These are phyloP conservation scores for Fusarium sp. DNA, from an alignment of 2,329 filamentous ascomycete genomes.

Conservation along the genomic window DNA sequence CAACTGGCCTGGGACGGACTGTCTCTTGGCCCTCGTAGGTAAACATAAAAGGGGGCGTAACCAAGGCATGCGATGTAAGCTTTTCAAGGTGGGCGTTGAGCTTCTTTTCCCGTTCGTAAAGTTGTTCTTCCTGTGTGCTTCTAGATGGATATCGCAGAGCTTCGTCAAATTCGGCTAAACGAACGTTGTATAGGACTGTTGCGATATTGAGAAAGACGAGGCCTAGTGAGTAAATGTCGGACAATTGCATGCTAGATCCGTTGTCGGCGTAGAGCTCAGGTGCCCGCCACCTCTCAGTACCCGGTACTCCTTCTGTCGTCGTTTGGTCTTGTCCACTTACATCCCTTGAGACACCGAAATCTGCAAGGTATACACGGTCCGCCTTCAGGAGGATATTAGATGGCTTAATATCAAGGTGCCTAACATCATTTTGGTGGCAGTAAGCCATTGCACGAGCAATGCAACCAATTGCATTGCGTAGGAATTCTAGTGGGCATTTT, in stretches of 20 bases:
- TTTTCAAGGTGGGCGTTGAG: constrained; percentile 52
- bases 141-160: constrained; percentile 50
- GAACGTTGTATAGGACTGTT: constrained; percentile 57
- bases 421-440: constrained; percentile 57
- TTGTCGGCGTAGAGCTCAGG: constrained; percentile 57
- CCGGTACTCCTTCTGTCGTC: constrained; percentile 57
- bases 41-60: constrained; percentile 53
- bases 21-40: constrained; percentile 55
- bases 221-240: constrained; percentile 63
- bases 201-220: constrained; percentile 60
- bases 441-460: constrained; percentile 58
- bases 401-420: constrained; percentile 63
- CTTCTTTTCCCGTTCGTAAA: constrained; percentile 51
- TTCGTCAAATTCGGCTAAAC: constrained; percentile 56
- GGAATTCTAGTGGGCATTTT: constrained; percentile 56
- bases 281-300: constrained; percentile 60
- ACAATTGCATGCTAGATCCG: constrained; percentile 59
- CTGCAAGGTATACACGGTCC: constrained; percentile 60
- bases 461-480: constrained; percentile 60
- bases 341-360: constrained; percentile 63
- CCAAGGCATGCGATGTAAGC: constrained; percentile 53
- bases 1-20: constrained; percentile 56
- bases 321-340: constrained; percentile 60
- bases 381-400: constrained; percentile 61
- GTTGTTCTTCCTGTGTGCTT: constrained; percentile 51